Evolutionary conservation across 2,329 filamentous ascomycete species (phyloP).

Genomic region (Arachnomyces sp.): DNA sequence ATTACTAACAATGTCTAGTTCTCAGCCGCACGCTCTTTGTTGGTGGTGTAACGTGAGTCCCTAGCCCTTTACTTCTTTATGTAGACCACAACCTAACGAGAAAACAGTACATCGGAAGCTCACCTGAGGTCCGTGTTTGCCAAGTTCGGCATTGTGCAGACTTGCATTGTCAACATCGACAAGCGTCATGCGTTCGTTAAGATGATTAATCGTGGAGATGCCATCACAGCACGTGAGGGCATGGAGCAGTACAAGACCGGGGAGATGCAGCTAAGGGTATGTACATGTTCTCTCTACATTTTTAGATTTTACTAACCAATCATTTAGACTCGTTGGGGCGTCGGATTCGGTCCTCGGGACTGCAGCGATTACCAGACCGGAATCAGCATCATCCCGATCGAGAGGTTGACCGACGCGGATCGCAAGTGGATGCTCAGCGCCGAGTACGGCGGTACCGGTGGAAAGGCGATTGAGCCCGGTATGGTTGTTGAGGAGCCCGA

Average conservation of each 20-base stretch:
- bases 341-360: slow-evolving; percentile 92
- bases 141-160: slow-evolving; percentile 81
- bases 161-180: slow-evolving; percentile 95
- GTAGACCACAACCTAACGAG: slow-evolving; percentile 7
- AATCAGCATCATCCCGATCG: slow-evolving; percentile 86
- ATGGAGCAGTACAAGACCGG: slow-evolving; percentile 74
- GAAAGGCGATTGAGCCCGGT: slow-evolving; percentile 67
- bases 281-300: slow-evolving; percentile 21
- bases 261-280: slow-evolving; percentile 65
- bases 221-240: slow-evolving; percentile 71
- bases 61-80: not conserved
- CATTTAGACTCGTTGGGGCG: slow-evolving; percentile 81
- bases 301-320: slow-evolving; percentile 2
- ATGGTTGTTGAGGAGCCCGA: slow-evolving; percentile 95
- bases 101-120: slow-evolving; percentile 61
- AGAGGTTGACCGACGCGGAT: slow-evolving; percentile 89
- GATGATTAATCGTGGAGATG: slow-evolving; percentile 86
- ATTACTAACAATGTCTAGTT: slow-evolving; percentile 42
- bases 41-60: slow-evolving; percentile 78
- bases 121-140: slow-evolving; percentile 76
- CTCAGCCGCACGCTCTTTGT: slow-evolving; percentile 93
- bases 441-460: slow-evolving; percentile 87
- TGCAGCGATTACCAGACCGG: slow-evolving; percentile 94
- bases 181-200: slow-evolving; percentile 99
- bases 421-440: slow-evolving; percentile 95